These are phyloP conservation scores for Cinnamomum chago DNA, from an alignment of 164 flowering plant species.

Conservation along the genomic window DNA sequence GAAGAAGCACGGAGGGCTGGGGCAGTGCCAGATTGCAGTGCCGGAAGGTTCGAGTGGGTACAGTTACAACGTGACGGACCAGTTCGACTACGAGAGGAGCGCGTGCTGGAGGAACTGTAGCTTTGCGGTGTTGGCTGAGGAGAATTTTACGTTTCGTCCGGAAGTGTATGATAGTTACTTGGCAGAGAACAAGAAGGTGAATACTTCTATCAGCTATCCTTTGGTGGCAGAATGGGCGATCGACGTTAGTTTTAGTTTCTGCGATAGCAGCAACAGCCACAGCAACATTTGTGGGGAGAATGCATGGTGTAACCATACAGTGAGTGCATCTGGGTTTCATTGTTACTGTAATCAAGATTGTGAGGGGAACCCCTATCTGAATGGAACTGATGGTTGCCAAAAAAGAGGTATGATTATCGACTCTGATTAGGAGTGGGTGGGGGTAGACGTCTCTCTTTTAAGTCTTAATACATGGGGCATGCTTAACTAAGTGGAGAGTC, in stretches of 20 bases:
- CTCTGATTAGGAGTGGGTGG: too few relatives aligned
- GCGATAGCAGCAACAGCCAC: not conserved
- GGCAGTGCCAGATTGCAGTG: not conserved
- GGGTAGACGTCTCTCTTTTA: too few relatives aligned
- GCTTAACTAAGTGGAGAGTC: too few relatives aligned
- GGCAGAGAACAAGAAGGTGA: accelerated
- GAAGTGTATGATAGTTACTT: not conserved
- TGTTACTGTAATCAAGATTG: not conserved
- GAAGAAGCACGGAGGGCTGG: not conserved
- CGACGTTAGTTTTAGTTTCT: not conserved
- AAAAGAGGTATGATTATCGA: too few relatives aligned
- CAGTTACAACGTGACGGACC: not conserved
- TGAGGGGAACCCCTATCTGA: not conserved
- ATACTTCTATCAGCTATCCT: not conserved
- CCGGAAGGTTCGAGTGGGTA: not conserved
- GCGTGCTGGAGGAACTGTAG: not conserved
- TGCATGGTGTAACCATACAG: not conserved
- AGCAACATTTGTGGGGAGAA: not conserved
- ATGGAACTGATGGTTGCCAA: not conserved
- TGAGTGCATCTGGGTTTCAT: not conserved
- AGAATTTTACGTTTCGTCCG: too few relatives aligned
- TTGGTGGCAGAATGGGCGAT: not conserved
- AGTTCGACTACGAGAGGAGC: not conserved
- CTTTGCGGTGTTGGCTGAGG: not conserved
- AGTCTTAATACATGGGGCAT: too few relatives aligned